Evolutionary conservation across 306 rosid genomes (phyloP).

Genomic region (Abrus pulchellus): DNA sequence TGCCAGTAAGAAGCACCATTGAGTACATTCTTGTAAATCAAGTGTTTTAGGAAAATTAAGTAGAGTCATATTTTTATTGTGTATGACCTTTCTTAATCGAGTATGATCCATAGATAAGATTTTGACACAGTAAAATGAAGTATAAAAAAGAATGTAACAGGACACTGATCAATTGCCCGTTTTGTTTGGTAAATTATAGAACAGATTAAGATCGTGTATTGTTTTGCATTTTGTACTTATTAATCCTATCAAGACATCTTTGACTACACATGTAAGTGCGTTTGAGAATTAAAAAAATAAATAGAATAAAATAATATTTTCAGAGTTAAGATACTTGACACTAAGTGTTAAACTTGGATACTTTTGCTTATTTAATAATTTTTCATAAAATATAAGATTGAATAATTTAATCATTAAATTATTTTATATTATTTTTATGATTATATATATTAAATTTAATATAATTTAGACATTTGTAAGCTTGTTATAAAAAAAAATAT

Average conservation of each 20-base stretch:
- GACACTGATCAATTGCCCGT: background rate
- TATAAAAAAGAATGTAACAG: background rate
- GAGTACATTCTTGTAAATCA: background rate
- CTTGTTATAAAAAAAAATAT: no score
- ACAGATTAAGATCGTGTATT: background rate
- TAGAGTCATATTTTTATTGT: constrained; percentile 9
- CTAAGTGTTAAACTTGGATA: no score
- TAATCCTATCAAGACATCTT: background rate
- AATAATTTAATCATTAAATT: no score
- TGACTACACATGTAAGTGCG: background rate
- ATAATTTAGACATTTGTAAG: no score
- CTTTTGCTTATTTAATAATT: no score
- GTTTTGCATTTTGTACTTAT: background rate
- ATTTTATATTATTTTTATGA: no score
- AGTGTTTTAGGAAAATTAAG: background rate
- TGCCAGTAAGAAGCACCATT: constrained; percentile 48
- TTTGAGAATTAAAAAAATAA: background rate
- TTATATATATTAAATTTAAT: no score
- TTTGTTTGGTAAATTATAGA: background rate
- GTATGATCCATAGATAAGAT: background rate
- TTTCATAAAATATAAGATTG: no score
- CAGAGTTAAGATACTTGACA: no score
- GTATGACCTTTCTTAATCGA: background rate
- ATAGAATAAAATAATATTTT: no score
- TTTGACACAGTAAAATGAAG: background rate